These are phyloP conservation scores for Xanthoparmelia taractica DNA, from an alignment of 495 filamentous ascomycete genomes.

Conservation along the genomic window DNA sequence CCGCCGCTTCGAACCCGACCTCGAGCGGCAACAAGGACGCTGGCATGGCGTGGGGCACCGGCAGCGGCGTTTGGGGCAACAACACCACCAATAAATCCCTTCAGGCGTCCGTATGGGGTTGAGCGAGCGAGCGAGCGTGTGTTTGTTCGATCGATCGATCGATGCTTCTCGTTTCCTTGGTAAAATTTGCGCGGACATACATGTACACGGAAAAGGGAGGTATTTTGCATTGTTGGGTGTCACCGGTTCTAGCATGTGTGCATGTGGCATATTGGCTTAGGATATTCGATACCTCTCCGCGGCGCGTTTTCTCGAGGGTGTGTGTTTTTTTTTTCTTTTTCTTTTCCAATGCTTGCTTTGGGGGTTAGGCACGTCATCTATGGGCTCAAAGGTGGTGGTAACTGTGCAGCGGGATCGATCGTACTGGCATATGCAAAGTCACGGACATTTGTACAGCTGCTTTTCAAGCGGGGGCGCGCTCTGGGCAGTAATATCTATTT, in stretches of 20 bases:
- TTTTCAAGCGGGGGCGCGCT: neutral
- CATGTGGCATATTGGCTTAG: slow-evolving; percentile 2
- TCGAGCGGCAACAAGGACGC: slow-evolving; percentile 42
- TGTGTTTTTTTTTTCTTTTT: neutral
- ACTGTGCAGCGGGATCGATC: neutral
- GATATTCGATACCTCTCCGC: slow-evolving; percentile 2
- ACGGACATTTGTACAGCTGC: slow-evolving; percentile 1
- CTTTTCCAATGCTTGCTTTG: neutral
- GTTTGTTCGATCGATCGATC: neutral
- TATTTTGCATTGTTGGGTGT: slow-evolving; percentile 5
- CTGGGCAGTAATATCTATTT: neutral
- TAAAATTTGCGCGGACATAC: neutral
- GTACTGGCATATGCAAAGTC: neutral
- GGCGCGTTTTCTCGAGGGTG: neutral
- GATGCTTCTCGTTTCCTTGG: neutral
- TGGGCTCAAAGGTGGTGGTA: too few relatives aligned
- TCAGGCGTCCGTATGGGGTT: slow-evolving; percentile 19
- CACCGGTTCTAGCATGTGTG: slow-evolving; percentile 2
- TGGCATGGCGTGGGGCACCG: slow-evolving; percentile 57
- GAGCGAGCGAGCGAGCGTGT: neutral
- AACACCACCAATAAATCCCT: slow-evolving; percentile 38
- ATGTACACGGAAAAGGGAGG: neutral
- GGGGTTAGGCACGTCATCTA: neutral
- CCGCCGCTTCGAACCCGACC: slow-evolving; percentile 54
- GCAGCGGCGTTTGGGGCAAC: slow-evolving; percentile 62